Conservation (phyloP, 225 moss, liverwort and hornwort species). For the Straminergon stramineum region DNA sequence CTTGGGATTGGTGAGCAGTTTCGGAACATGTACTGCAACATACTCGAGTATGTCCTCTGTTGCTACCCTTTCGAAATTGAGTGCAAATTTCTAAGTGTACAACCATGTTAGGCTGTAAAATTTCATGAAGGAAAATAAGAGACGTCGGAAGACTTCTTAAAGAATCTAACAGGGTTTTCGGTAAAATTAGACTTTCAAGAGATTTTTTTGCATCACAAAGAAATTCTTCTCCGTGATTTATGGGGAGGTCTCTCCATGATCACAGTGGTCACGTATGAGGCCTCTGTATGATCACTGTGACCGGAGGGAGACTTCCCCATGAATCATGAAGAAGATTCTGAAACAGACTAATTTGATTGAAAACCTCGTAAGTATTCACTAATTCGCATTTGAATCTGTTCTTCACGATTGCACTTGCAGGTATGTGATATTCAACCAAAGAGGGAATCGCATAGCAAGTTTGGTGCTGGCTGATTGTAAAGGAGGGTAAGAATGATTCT, state of each 20-base stretch:
- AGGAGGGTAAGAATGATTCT: conserved; percentile 19
- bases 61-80: neutral
- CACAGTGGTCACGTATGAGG: neutral
- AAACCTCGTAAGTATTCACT: neutral
- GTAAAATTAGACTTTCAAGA: neutral
- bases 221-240: neutral
- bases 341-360: neutral
- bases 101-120: neutral
- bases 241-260: neutral
- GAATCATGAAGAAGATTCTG: neutral
- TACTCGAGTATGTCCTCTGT: conserved; percentile 1
- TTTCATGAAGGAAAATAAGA: neutral
- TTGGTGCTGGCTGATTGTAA: conserved; percentile 14
- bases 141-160: neutral
- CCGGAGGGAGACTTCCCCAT: neutral
- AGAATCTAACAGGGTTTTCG: neutral
- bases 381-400: neutral
- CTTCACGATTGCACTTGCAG: neutral
- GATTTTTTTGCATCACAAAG: neutral
- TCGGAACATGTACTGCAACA: conserved; percentile 8
- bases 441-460: neutral
- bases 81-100: neutral
- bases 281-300: neutral
- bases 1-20: conserved; percentile 17
- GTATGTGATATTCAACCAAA: neutral